phyloP scores from a whole-genome alignment of 371 early-diverging fungal genomes.

The Gilbertella persicaria region DNA sequence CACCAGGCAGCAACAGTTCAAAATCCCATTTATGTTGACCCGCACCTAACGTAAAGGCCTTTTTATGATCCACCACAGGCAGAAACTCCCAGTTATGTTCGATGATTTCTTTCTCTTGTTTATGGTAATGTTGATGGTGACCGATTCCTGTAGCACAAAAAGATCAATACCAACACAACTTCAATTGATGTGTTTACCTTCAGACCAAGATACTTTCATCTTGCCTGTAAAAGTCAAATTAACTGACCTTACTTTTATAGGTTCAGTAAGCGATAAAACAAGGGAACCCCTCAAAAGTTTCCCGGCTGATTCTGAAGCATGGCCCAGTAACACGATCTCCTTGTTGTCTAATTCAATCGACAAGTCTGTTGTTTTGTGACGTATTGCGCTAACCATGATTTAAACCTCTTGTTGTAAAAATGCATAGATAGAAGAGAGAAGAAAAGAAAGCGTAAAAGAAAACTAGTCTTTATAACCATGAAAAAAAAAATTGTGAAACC shows the following conservation, averaged over 20 bases:
- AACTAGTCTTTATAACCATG: neutral
- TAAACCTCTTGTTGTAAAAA: neutral
- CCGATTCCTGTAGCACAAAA: conserved; percentile 14
- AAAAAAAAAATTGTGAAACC: neutral
- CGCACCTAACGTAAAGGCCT: conserved; percentile 26
- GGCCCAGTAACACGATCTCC: conserved; percentile 36
- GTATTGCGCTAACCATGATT: conserved; percentile 19
- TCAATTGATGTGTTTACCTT: conserved; percentile 33
- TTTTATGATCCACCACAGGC: conserved; percentile 21
- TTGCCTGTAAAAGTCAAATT: conserved; percentile 36
- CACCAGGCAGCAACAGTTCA: conserved; percentile 40
- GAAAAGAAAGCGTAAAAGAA: conserved; percentile 5
- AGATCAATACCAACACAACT: too few species aligned
- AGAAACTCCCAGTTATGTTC: conserved; percentile 39
- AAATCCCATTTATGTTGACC: conserved; percentile 43
- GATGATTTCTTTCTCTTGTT: conserved; percentile 36
- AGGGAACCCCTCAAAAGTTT: conserved; percentile 39
- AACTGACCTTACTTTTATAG: conserved; percentile 43
- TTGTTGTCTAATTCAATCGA: conserved; percentile 31
- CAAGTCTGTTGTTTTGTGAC: conserved; percentile 29
- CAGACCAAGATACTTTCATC: conserved; percentile 52
- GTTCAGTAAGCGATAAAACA: conserved; percentile 28
- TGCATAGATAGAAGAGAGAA: neutral
- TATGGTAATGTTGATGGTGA: conserved; percentile 43
- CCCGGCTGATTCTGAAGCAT: conserved; percentile 42